Conservation (phyloP, 495 filamentous ascomycete genomes). For the Hypoxylon trugodes region DNA sequence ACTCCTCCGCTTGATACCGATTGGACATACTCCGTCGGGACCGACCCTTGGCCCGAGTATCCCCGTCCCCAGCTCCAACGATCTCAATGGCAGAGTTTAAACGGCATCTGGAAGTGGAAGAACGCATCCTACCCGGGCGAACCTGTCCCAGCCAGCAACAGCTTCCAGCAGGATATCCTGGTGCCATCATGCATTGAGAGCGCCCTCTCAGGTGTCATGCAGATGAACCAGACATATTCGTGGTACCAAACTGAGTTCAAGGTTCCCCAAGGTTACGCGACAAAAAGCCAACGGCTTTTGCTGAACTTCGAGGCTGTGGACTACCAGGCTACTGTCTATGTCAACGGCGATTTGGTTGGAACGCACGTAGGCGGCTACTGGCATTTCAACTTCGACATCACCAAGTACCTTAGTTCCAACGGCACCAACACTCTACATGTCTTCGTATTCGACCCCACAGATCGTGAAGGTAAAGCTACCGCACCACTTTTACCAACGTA, state of each 20-base stretch:
- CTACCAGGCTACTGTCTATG: slow-evolving; percentile 69
- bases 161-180: slow-evolving; percentile 59
- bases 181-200: slow-evolving; percentile 72
- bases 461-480: slow-evolving; percentile 48
- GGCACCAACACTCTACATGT: slow-evolving; percentile 67
- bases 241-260: slow-evolving; percentile 69
- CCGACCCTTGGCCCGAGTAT: slow-evolving; percentile 72
- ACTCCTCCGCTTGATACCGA: slow-evolving; percentile 63
- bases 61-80: slow-evolving; percentile 69
- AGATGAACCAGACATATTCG: slow-evolving; percentile 57
- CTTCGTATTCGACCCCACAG: slow-evolving; percentile 72
- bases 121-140: slow-evolving; percentile 52
- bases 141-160: slow-evolving; percentile 30
- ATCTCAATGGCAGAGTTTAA: slow-evolving; percentile 67
- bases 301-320: slow-evolving; percentile 77
- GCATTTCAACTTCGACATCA: slow-evolving; percentile 67
- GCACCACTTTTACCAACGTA: background rate
- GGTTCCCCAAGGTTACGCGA: slow-evolving; percentile 57
- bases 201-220: slow-evolving; percentile 61
- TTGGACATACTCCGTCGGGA: slow-evolving; percentile 70
- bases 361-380: slow-evolving; percentile 70
- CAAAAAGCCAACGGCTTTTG: slow-evolving; percentile 50
- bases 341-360: slow-evolving; percentile 65
- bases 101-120: slow-evolving; percentile 73
- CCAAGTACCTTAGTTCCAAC: slow-evolving; percentile 51